phyloP scores from a whole-genome alignment of 352 stramenopile species.

The Phytophthora nicotianae region DNA sequence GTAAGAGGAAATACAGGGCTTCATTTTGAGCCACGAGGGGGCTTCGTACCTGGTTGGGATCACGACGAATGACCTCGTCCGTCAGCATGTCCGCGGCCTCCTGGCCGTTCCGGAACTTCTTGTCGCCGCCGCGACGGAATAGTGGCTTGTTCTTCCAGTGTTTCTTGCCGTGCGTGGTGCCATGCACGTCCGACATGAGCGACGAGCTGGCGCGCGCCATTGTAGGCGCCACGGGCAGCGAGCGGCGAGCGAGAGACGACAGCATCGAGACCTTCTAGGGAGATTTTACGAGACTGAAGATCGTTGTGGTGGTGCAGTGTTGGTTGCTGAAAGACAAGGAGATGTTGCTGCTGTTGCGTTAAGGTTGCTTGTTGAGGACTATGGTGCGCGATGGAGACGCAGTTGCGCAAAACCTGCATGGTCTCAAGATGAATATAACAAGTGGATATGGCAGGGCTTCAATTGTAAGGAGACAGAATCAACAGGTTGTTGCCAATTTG shows the following conservation, averaged over 20 bases:
- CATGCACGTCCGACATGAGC: slow-evolving; percentile 90
- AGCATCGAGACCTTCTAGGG: slow-evolving; percentile 28
- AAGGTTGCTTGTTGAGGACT: background rate
- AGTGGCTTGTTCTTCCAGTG: slow-evolving; percentile 97
- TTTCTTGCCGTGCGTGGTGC: slow-evolving; percentile 89
- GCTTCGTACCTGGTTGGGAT: slow-evolving; percentile 66
- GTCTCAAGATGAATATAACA: too few relatives aligned
- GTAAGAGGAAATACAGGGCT: slow-evolving; percentile 20
- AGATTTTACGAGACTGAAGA: slow-evolving; percentile 1
- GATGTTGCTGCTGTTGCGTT: background rate
- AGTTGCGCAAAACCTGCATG: background rate
- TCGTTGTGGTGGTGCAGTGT: slow-evolving; percentile 2
- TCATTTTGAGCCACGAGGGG: slow-evolving; percentile 11
- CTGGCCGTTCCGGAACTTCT: slow-evolving; percentile 95
- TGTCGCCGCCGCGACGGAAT: slow-evolving; percentile 95
- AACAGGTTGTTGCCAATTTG: too few relatives aligned
- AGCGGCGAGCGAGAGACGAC: slow-evolving; percentile 29
- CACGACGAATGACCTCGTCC: slow-evolving; percentile 76
- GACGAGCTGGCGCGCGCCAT: slow-evolving; percentile 47
- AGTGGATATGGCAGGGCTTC: too few relatives aligned
- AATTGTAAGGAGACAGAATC: too few relatives aligned
- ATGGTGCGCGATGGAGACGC: background rate
- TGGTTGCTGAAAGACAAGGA: background rate
- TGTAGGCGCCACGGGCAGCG: slow-evolving; percentile 22
- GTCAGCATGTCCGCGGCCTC: slow-evolving; percentile 95